These are phyloP conservation scores for Phaeolepiota aurea DNA, from an alignment of 768 basidiomycete species.

Conservation along the genomic window DNA sequence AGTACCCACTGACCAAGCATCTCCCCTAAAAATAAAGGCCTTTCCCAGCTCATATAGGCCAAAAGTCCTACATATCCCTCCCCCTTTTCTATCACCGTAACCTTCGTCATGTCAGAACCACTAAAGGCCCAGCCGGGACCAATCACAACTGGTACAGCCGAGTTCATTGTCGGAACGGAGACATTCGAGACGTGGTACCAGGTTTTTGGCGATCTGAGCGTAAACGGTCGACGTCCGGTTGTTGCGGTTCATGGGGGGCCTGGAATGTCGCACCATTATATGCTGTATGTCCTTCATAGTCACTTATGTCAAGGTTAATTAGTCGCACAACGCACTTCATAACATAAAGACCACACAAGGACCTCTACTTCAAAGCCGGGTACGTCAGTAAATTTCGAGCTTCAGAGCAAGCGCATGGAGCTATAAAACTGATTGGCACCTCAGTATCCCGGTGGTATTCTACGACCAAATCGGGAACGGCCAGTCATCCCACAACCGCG, in stretches of 20 bases:
- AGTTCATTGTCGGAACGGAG: not conserved
- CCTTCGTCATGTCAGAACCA: too few species aligned
- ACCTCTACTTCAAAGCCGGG: not conserved
- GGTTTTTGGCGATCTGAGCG: not conserved
- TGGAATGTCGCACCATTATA: not conserved
- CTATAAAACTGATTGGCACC: not conserved
- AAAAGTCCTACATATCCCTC: too few species aligned
- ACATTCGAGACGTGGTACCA: not conserved
- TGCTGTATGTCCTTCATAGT: not conserved
- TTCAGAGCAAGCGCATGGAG: not conserved
- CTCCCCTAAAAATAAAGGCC: too few species aligned
- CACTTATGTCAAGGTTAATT: too few species aligned
- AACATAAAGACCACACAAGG: not conserved
- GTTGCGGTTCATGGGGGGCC: not conserved
- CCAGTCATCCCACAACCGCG: not conserved
- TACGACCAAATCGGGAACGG: not conserved
- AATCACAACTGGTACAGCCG: not conserved
- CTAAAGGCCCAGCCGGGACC: too few species aligned
- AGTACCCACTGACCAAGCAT: too few species aligned
- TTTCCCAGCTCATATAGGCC: too few species aligned
- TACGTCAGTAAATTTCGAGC: not conserved
- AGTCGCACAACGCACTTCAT: not conserved
- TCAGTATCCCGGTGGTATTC: not conserved
- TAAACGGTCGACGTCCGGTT: not conserved
- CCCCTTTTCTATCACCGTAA: too few species aligned